A percentile compares a stretch with the other conserved stretches of the same genome.
These are phyloP conservation scores for Phytophthora pseudosyringae DNA, from an alignment of 352 stramenopile genomes.

Conservation along the genomic window DNA sequence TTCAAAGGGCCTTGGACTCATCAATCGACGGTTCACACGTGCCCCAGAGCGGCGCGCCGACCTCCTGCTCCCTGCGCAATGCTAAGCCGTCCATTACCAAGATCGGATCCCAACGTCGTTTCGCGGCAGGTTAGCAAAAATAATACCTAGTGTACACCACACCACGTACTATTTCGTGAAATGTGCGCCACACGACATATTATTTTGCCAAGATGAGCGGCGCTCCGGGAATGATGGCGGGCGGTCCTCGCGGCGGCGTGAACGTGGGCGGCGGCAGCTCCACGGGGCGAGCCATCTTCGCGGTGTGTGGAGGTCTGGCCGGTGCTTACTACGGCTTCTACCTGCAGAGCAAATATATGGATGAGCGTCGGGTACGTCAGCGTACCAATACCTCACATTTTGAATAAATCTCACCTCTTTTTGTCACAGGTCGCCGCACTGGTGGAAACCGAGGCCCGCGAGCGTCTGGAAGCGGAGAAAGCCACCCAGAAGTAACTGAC, in stretches of 20 bases:
- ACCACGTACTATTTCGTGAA: neutral
- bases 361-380: conserved; percentile 66
- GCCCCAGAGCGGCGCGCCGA: too few species aligned
- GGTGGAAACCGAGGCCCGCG: conserved; percentile 70
- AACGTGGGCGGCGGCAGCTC: conserved; percentile 80
- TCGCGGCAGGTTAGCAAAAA: neutral
- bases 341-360: conserved; percentile 84
- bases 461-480: conserved; percentile 60
- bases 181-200: conserved; percentile 19
- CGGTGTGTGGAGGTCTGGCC: conserved; percentile 66
- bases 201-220: conserved; percentile 21
- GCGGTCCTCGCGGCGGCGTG: conserved; percentile 43
- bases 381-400: neutral
- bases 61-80: too few species aligned
- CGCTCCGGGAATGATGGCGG: conserved; percentile 26
- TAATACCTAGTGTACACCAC: conserved; percentile 4
- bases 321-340: conserved; percentile 86
- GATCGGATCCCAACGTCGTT: too few species aligned
- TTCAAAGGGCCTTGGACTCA: neutral
- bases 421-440: conserved; percentile 54
- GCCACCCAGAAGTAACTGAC: conserved; percentile 13
- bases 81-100: too few species aligned
- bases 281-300: conserved; percentile 69
- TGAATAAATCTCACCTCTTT: conserved; percentile 6
- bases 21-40: too few species aligned